phyloP scores from a whole-genome alignment of 495 filamentous ascomycete genomes.

The Bathelium albidoporum region DNA sequence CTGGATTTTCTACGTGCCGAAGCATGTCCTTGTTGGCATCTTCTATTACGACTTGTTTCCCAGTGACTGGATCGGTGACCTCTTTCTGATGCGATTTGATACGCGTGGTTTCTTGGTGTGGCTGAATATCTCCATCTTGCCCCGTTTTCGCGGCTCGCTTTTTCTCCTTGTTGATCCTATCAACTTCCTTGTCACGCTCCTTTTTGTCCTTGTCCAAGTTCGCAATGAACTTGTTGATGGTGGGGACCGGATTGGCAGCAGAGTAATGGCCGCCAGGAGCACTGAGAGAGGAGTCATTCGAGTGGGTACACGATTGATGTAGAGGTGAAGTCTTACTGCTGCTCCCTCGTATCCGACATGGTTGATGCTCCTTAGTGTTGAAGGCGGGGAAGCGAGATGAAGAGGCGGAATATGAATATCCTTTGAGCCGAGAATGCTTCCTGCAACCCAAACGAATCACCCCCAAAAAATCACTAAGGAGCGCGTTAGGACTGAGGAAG shows the following conservation, averaged over 20 bases:
- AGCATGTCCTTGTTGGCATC: conserved; percentile 63
- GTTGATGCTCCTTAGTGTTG: conserved; percentile 17
- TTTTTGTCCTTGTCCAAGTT: conserved; percentile 68
- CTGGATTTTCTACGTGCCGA: conserved; percentile 58
- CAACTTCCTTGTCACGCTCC: conserved; percentile 57
- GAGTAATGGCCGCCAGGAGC: conserved; percentile 44
- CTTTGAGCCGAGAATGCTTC: too few relatives aligned
- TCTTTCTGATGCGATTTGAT: conserved; percentile 37
- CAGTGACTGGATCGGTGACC: conserved; percentile 81
- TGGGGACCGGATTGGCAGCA: conserved; percentile 68
- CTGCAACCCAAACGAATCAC: too few relatives aligned
- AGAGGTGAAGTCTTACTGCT: conserved; percentile 16
- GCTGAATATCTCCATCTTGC: conserved; percentile 28
- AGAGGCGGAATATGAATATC: neutral
- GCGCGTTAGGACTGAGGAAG: too few relatives aligned
- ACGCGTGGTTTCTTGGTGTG: conserved; percentile 38
- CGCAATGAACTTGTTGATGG: conserved; percentile 72
- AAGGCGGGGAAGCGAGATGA: neutral
- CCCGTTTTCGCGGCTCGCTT: conserved; percentile 24
- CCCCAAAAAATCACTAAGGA: neutral
- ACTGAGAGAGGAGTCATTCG: neutral
- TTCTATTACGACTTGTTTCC: conserved; percentile 75
- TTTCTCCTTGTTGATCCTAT: conserved; percentile 29
- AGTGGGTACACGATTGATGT: neutral
- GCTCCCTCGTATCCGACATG: conserved; percentile 23